phyloP scores from a whole-genome alignment of 2,329 filamentous ascomycete species.

The Dactylellina parvicollis region DNA sequence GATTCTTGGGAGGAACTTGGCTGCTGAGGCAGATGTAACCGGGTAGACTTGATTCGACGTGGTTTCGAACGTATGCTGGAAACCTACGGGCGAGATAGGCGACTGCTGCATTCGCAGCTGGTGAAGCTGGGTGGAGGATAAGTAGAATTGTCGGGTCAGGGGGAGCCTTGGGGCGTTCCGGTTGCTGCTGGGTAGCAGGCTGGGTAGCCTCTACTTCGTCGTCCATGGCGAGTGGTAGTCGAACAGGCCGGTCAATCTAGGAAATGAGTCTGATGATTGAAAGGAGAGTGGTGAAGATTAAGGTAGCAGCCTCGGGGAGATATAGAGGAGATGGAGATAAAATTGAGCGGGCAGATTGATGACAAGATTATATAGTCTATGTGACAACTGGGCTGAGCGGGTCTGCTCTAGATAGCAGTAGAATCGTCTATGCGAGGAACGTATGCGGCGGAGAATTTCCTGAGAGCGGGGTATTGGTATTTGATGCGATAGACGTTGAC shows the following conservation, averaged over 20 bases:
- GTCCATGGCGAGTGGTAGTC: constrained; percentile 26
- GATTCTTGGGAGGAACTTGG: constrained; percentile 66
- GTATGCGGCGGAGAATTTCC: background rate
- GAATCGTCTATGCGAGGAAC: constrained; percentile 4
- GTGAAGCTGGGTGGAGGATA: constrained; percentile 56
- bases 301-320: background rate
- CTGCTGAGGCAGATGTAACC: constrained; percentile 56
- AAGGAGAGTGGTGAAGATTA: background rate
- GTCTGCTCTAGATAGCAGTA: constrained; percentile 22
- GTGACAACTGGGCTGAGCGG: constrained; percentile 7
- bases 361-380: constrained; percentile 19
- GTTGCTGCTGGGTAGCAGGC: constrained; percentile 56
- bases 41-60: constrained; percentile 41
- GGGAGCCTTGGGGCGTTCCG: constrained; percentile 55
- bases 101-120: constrained; percentile 56
- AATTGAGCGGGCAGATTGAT: background rate
- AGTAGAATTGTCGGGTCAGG: constrained; percentile 55
- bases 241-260: background rate
- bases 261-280: background rate
- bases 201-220: constrained; percentile 57
- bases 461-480: constrained; percentile 18
- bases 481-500: background rate
- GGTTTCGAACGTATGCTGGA: constrained; percentile 49
- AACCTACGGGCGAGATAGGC: constrained; percentile 52
- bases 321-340: constrained; percentile 19